Conservation (phyloP, 495 filamentous ascomycete species). For the Podospora didyma region DNA sequence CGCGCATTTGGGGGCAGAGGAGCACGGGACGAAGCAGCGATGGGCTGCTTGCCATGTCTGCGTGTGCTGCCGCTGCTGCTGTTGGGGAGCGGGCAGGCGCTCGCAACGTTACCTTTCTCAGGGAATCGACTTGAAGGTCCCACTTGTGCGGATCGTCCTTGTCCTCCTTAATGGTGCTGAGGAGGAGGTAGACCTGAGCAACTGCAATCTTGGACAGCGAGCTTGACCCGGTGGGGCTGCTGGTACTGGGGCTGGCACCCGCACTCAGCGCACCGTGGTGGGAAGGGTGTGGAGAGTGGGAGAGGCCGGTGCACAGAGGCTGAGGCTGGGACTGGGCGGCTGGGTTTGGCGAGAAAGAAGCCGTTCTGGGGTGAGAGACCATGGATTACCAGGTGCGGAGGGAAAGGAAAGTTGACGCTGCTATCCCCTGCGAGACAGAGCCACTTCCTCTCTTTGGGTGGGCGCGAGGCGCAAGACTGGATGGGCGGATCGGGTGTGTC, state of each 20-base stretch:
- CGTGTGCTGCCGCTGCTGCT: too few relatives aligned
- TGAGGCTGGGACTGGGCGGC: slow-evolving; percentile 42
- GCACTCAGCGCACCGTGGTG: slow-evolving; percentile 50
- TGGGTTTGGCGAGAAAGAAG: slow-evolving; percentile 54
- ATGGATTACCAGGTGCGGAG: slow-evolving; percentile 25
- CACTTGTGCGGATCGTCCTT: slow-evolving; percentile 88
- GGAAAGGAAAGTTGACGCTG: slow-evolving; percentile 22
- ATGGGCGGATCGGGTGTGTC: neutral
- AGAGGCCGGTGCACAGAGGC: slow-evolving; percentile 41
- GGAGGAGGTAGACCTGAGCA: slow-evolving; percentile 88
- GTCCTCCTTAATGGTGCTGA: slow-evolving; percentile 89
- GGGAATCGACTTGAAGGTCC: slow-evolving; percentile 85
- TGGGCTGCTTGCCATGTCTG: too few relatives aligned
- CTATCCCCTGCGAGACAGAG: slow-evolving; percentile 29
- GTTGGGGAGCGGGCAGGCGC: slow-evolving; percentile 7
- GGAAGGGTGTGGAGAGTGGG: slow-evolving; percentile 50
- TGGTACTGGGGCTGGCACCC: slow-evolving; percentile 62
- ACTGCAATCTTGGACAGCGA: slow-evolving; percentile 81
- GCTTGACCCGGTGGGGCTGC: slow-evolving; percentile 58
- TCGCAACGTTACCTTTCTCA: slow-evolving; percentile 67
- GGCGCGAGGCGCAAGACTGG: slow-evolving; percentile 5
- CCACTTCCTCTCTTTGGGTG: slow-evolving; percentile 19
- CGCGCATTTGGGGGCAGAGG: neutral
- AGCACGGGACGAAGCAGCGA: slow-evolving; percentile 4
- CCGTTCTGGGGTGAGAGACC: slow-evolving; percentile 41